Conservation (phyloP, 140 eudicot genomes). For the Erigeron philadelphicus region DNA sequence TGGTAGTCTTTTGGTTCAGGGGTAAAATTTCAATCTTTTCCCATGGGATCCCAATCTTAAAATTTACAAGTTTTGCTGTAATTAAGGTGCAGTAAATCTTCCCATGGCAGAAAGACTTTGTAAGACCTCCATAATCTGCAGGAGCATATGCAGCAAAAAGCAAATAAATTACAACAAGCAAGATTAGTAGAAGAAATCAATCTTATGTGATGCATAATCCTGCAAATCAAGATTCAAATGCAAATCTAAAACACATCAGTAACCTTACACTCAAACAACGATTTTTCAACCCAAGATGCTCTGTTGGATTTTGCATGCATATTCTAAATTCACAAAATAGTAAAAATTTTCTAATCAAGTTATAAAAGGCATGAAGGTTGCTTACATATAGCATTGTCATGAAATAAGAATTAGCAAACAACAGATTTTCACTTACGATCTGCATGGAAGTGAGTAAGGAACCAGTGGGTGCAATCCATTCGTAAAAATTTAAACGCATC, state of each 20-base stretch:
- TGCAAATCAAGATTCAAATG: neutral
- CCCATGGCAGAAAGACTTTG: slow-evolving; percentile 81
- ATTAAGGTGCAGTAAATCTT: slow-evolving; percentile 72
- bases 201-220: neutral
- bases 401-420: neutral
- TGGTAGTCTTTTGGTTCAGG: slow-evolving; percentile 52
- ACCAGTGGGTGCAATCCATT: slow-evolving; percentile 88
- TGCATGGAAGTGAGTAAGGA: slow-evolving; percentile 87
- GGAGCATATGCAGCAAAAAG: slow-evolving; percentile 11
- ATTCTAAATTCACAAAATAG: neutral
- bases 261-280: neutral
- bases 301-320: neutral
- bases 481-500: slow-evolving; percentile 81
- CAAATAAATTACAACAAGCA: neutral
- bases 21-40: slow-evolving; percentile 72
- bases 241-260: neutral
- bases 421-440: slow-evolving; percentile 61
- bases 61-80: slow-evolving; percentile 79
- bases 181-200: neutral
- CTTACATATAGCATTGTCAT: no score
- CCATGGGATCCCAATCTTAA: slow-evolving; percentile 84
- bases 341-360: no score
- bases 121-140: slow-evolving; percentile 91
- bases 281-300: neutral
- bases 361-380: no score